Evolutionary conservation across 495 filamentous ascomycete genomes (phyloP).

Genomic region (Aspergillus leporis): DNA sequence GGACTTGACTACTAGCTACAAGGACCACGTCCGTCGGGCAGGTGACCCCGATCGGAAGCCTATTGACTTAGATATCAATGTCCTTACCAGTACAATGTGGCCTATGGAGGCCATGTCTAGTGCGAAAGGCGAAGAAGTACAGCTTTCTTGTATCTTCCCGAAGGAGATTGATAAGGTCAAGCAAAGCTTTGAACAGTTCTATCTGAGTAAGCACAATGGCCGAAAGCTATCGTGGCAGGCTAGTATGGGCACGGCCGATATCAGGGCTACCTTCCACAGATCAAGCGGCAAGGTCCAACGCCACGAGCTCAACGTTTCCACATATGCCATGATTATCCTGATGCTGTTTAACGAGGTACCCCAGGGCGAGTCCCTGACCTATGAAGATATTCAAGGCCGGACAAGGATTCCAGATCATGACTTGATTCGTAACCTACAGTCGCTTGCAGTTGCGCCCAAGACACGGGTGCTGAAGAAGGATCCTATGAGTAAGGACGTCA

Average conservation of each 20-base stretch:
- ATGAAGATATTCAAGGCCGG: slow-evolving; percentile 78
- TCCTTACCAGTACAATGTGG: slow-evolving; percentile 94
- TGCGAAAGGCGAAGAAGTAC: slow-evolving; percentile 52
- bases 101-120: slow-evolving; percentile 80
- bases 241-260: slow-evolving; percentile 81
- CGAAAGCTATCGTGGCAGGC: slow-evolving; percentile 83
- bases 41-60: slow-evolving; percentile 66
- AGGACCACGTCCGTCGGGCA: slow-evolving; percentile 61
- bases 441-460: slow-evolving; percentile 82
- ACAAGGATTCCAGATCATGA: slow-evolving; percentile 83
- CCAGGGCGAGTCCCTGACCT: slow-evolving; percentile 64
- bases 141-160: slow-evolving; percentile 67
- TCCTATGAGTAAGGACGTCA: slow-evolving; percentile 79
- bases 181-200: slow-evolving; percentile 87
- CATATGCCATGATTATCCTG: slow-evolving; percentile 88
- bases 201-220: slow-evolving; percentile 82
- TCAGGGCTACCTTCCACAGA: slow-evolving; percentile 76
- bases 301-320: slow-evolving; percentile 90
- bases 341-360: slow-evolving; percentile 83
- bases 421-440: slow-evolving; percentile 78
- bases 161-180: slow-evolving; percentile 72
- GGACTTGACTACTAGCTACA: slow-evolving; percentile 77
- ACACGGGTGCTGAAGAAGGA: slow-evolving; percentile 80
- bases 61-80: slow-evolving; percentile 77
- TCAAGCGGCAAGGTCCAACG: slow-evolving; percentile 70